phyloP scores from a whole-genome alignment of 1,284 basidiomycete species.

The Phenoliferia sp. region DNA sequence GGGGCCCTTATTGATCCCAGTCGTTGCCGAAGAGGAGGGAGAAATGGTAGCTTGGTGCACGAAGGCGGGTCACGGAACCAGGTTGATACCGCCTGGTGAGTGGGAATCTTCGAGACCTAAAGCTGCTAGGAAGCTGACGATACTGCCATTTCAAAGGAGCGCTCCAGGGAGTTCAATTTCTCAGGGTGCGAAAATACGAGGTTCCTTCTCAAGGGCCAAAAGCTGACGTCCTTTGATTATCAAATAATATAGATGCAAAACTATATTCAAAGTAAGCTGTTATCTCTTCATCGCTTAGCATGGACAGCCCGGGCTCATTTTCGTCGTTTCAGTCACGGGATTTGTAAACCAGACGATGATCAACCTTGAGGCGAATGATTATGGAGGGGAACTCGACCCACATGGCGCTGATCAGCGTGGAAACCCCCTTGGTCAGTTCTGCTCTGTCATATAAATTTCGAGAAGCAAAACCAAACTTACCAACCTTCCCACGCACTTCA shows the following conservation, averaged over 20 bases:
- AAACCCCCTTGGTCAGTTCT: constrained; percentile 33
- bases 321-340: constrained; percentile 47
- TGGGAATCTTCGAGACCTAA: not conserved
- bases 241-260: constrained; percentile 49
- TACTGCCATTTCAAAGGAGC: not conserved
- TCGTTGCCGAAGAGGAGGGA: constrained; percentile 29
- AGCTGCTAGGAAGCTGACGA: not conserved
- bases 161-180: not conserved
- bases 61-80: constrained; percentile 25
- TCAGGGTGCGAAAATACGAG: constrained; percentile 6
- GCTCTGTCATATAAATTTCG: too few relatives aligned
- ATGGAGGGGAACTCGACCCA: constrained; percentile 51
- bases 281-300: not conserved
- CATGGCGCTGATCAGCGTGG: constrained; percentile 40
- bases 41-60: constrained; percentile 26
- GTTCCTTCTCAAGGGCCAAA: constrained; percentile 1
- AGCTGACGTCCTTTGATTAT: not conserved
- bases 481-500: too few relatives aligned
- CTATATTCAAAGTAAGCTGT: constrained; percentile 52
- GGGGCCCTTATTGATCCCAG: too few relatives aligned
- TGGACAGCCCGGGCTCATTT: not conserved
- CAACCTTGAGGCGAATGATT: constrained; percentile 55
- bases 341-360: constrained; percentile 58
- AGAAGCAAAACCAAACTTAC: too few relatives aligned
- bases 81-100: constrained; percentile 9